A percentile compares a stretch with the other conserved stretches of the same genome.
phyloP scores from a whole-genome alignment of 495 filamentous ascomycete genomes.

The Hypoxylon perforatum region DNA sequence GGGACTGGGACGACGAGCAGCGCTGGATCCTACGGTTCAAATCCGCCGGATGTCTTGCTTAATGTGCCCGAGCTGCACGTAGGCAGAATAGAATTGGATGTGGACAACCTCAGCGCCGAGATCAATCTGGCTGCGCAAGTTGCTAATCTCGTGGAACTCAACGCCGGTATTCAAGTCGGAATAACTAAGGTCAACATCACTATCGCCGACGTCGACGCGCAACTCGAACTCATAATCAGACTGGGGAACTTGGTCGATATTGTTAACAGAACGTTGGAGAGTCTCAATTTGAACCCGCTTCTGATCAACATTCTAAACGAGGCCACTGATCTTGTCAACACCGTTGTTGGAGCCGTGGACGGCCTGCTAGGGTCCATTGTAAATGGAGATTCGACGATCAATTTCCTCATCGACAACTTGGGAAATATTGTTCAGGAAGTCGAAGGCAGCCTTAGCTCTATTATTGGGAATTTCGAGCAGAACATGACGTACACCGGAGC shows the following conservation, averaged over 20 bases:
- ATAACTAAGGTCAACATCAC: constrained; percentile 68
- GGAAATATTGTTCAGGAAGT: constrained; percentile 69
- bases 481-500: constrained; percentile 69
- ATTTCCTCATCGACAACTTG: constrained; percentile 68
- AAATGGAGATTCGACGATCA: constrained; percentile 61
- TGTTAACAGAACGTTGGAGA: constrained; percentile 66
- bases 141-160: constrained; percentile 64
- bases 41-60: constrained; percentile 64
- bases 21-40: constrained; percentile 29
- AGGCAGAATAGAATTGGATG: constrained; percentile 65
- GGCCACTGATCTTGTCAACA: constrained; percentile 59
- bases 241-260: constrained; percentile 67
- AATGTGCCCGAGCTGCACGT: constrained; percentile 65
- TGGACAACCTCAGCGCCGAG: constrained; percentile 64
- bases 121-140: constrained; percentile 67
- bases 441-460: constrained; percentile 53
- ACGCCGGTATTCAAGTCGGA: constrained; percentile 63
- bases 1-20: constrained; percentile 32
- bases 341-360: constrained; percentile 64
- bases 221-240: constrained; percentile 66
- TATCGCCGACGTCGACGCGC: constrained; percentile 64
- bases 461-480: constrained; percentile 64
- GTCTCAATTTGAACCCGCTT: constrained; percentile 67
- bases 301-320: constrained; percentile 65
- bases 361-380: constrained; percentile 65